Evolutionary conservation across 176 grass and related monocot species (phyloP), one percentile per base, ranked within the genome.

Genomic region (Calamus simplicifolius): DNA sequence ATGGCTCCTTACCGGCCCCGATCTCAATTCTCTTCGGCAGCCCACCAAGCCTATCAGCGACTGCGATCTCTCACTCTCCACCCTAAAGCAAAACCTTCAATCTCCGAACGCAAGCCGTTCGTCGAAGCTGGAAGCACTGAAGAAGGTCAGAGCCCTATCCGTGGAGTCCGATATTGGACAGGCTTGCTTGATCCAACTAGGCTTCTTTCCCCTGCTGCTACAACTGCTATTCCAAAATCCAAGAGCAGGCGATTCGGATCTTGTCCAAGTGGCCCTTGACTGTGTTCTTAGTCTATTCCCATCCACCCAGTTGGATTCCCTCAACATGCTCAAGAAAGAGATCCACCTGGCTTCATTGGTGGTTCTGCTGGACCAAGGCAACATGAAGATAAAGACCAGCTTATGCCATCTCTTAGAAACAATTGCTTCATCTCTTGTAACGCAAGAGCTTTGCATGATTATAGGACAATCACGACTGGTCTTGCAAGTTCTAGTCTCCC

Each of bases 161-260:
- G 66, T 83, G 26, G 87, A 98, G 48, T 92, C 93, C 1, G 87
- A 98, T 57, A 81, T 80, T 8, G 87, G 87, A 49, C 81, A 57
- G 57, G 72, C 81, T 25, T 82, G 81, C 74, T 80, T 91, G 81
- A 52, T 91, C 51, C 93, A 97, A 72, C 51, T 85, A 19, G 87
- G 87, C 0, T 91, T 97, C 81, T 73, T 91, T 1, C 27, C 64
- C 18, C 61, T 91, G 49, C 70, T 97, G 16, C 75, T 97, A 15
- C 78, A 70, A 60, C 78, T 91, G 68, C 75, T 83, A 1, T 88
- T 97, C 68, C 63, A 68, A 78, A 13, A 59, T 30, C 73, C 73
- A 16, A 0, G 43, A 6, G 15, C 29, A 2, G 4, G 52, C 8
- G 38, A 51, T 30, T 17, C 25, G 1, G 74, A 68, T 65, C 55